Conservation (phyloP, 2,329 filamentous ascomycete genomes). For the Beauveria asiatica region DNA sequence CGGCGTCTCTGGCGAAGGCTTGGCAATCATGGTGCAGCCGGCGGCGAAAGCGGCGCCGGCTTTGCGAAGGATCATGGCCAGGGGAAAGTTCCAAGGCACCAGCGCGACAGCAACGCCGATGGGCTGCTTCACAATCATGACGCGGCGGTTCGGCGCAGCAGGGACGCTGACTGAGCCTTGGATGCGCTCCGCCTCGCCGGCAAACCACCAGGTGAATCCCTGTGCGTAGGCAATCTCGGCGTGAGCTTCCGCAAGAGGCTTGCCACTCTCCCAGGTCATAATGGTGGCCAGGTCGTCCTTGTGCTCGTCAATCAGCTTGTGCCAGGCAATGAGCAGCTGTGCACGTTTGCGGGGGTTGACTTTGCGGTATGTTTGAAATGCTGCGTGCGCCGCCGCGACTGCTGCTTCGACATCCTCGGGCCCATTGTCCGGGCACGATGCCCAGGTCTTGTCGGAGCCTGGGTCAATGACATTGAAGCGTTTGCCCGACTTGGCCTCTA, state of each 20-base stretch:
- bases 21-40: constrained; percentile 67
- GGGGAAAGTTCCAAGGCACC: constrained; percentile 50
- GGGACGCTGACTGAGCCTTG: constrained; percentile 53
- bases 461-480: constrained; percentile 47
- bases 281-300: constrained; percentile 32
- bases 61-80: constrained; percentile 41
- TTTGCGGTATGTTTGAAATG: constrained; percentile 30
- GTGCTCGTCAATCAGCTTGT: constrained; percentile 25
- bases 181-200: constrained; percentile 38
- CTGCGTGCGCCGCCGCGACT: constrained; percentile 26
- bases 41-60: constrained; percentile 53
- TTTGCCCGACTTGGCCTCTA: constrained; percentile 34
- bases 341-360: constrained; percentile 28
- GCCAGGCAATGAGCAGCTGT: constrained; percentile 28
- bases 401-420: constrained; percentile 31
- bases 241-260: constrained; percentile 44
- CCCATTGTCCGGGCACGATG: constrained; percentile 39
- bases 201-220: constrained; percentile 49
- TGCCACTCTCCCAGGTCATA: constrained; percentile 44
- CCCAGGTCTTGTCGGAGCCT: constrained; percentile 41
- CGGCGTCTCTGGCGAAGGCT: constrained; percentile 67
- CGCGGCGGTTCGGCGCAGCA: constrained; percentile 52
- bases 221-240: constrained; percentile 48
- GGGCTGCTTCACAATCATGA: constrained; percentile 58
- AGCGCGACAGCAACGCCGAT: constrained; percentile 27